Base-by-base conservation (phyloP, 192 early-diverging fungal genomes). In the Entomortierella chlamydospora region DNA sequence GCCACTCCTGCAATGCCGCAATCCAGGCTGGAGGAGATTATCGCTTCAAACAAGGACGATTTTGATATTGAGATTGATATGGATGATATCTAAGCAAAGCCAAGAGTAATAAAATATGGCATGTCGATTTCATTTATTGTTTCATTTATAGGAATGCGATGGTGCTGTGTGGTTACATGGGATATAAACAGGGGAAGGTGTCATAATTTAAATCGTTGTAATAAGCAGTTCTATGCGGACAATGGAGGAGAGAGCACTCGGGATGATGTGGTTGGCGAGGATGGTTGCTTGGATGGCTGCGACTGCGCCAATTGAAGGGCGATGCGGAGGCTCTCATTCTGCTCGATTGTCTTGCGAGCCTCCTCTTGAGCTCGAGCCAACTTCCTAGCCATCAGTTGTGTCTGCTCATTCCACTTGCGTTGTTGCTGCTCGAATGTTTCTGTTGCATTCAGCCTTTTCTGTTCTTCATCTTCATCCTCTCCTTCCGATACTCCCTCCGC, bases 1-100 rank as follows among this genome's bases (percentile, higher is more conserved):
- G 65, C 66, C 22, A 51, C 73, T 8, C 73, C 73, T 8, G 73
- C 73, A n/a, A 77, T 77, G 73, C 73, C 73, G 0, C 66, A 77
- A 63, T 63, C 65, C 3, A 45, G 57, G 18, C 52, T 77, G 34
- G 73, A 77, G 43, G 73, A 77, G 47, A n/a, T 77, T 6, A 68
- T 77, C 58, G 58, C 66, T 8, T 45, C 59, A 22, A 77, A 49
- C 66, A 77, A 77, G 55, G 73, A 62, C 15, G 73, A 77, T 0
- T 77, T 77, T 63, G 73, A 77, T 9, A 63, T 77, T 28, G 73
- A 77, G 7, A 57, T 77, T 30, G 73, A 77, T 42, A 4, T 72
- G 61, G 61, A 64, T 33, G 70, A 72, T 30, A 63, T 72, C n/a
- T 72, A 61, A 56, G 20, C 1, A 17, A 34, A 28, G 20, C 4